phyloP scores from a whole-genome alignment of 1,284 basidiomycete genomes.

The Porphyrellus sp. region DNA sequence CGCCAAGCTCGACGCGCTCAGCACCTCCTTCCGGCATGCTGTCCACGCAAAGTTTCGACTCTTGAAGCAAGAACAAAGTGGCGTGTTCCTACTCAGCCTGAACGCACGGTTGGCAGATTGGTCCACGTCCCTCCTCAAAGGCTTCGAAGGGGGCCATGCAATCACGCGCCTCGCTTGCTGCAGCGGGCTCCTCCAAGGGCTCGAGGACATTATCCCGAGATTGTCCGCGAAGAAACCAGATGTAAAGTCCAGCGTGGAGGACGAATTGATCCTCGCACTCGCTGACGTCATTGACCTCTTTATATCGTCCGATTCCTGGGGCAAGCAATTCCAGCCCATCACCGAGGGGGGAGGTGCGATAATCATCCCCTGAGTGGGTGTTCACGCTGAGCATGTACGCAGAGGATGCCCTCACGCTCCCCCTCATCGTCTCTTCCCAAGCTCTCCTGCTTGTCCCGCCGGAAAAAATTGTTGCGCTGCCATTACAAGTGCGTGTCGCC shows the following conservation, averaged over 20 bases:
- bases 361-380: slow-evolving; percentile 16
- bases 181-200: slow-evolving; percentile 60
- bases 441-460: slow-evolving; percentile 52
- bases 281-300: slow-evolving; percentile 71
- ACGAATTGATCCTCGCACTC: slow-evolving; percentile 61
- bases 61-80: slow-evolving; percentile 36
- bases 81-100: slow-evolving; percentile 46
- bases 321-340: slow-evolving; percentile 57
- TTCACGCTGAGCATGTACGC: slow-evolving; percentile 10
- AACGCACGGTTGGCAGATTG: slow-evolving; percentile 47
- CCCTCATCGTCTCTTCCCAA: slow-evolving; percentile 53
- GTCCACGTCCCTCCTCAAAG: slow-evolving; percentile 55
- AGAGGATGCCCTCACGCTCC: slow-evolving; percentile 36
- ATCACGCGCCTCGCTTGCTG: slow-evolving; percentile 57
- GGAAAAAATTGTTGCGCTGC: slow-evolving; percentile 54
- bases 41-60: slow-evolving; percentile 52
- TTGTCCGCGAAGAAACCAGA: slow-evolving; percentile 21
- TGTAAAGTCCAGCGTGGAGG: slow-evolving; percentile 48
- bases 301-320: slow-evolving; percentile 50
- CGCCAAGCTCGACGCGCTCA: slow-evolving; percentile 50
- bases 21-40: slow-evolving; percentile 60
- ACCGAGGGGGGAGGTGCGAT: slow-evolving; percentile 38
- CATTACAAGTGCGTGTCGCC: slow-evolving; percentile 42
- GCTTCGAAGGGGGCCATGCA: slow-evolving; percentile 60
- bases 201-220: slow-evolving; percentile 47